Conservation (phyloP, 495 filamentous ascomycete species). For the Aspergillus olivimuriae region DNA sequence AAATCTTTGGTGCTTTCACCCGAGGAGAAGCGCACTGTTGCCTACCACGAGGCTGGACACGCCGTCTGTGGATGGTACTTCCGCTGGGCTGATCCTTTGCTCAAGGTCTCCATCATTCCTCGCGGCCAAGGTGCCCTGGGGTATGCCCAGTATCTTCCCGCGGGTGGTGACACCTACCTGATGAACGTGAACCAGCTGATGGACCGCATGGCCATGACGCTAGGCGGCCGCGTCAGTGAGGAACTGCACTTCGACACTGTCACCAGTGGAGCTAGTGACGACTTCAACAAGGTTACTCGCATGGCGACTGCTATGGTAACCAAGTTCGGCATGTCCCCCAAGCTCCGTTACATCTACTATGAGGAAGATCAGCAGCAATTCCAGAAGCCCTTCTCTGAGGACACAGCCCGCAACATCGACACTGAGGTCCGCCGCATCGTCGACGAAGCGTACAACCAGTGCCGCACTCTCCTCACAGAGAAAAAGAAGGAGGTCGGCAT, state of each 20-base stretch:
- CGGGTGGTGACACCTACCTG: slow-evolving; percentile 76
- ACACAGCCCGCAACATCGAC: slow-evolving; percentile 87
- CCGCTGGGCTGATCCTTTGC: slow-evolving; percentile 88
- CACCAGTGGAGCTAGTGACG: slow-evolving; percentile 87
- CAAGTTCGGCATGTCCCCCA: slow-evolving; percentile 93
- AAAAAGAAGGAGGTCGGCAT: slow-evolving; percentile 85
- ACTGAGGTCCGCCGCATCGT: slow-evolving; percentile 83
- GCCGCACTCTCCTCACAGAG: slow-evolving; percentile 70
- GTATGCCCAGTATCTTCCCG: slow-evolving; percentile 94
- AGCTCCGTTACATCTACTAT: slow-evolving; percentile 87
- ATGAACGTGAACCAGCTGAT: slow-evolving; percentile 94
- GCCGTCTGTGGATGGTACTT: slow-evolving; percentile 99
- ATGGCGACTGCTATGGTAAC: slow-evolving; percentile 98
- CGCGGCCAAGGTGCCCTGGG: slow-evolving; percentile 89
- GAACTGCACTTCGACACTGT: slow-evolving; percentile 95
- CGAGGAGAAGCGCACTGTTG: slow-evolving; percentile 88
- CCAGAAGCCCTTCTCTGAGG: slow-evolving; percentile 92
- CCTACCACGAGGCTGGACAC: slow-evolving; percentile 97
- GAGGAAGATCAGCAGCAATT: slow-evolving; percentile 74
- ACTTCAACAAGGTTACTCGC: slow-evolving; percentile 96
- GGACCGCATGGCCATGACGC: slow-evolving; percentile 99
- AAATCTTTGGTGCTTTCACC: slow-evolving; percentile 89
- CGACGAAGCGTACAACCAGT: slow-evolving; percentile 85
- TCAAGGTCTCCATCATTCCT: slow-evolving; percentile 98
- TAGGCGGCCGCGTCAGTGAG: slow-evolving; percentile 89